Conservation (phyloP, 768 basidiomycete genomes). For the Suillus discolor region DNA sequence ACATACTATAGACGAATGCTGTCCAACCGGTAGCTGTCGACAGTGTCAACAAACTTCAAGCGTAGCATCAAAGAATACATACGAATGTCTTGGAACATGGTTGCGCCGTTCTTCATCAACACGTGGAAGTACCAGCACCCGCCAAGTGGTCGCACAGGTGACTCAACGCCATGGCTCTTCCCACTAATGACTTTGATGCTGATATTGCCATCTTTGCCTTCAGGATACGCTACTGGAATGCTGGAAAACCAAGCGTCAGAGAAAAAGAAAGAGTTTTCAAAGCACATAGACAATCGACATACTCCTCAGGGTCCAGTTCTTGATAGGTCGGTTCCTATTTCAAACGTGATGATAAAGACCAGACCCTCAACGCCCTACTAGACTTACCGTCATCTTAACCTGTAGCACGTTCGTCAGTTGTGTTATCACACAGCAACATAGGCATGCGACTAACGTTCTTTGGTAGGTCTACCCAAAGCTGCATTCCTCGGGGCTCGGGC, state of each 20-base stretch:
- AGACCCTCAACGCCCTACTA: not conserved
- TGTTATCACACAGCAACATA: constrained; percentile 8
- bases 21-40: constrained; percentile 82
- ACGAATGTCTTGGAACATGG: constrained; percentile 85
- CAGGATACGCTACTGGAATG: constrained; percentile 74
- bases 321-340: constrained; percentile 78
- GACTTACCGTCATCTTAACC: constrained; percentile 74
- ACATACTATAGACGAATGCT: constrained; percentile 79
- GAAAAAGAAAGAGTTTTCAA: not conserved
- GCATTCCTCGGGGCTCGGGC: constrained; percentile 80
- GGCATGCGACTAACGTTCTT: constrained; percentile 48
- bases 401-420: constrained; percentile 36
- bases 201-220: constrained; percentile 65
- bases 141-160: constrained; percentile 87
- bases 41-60: not conserved
- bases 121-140: constrained; percentile 95
- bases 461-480: constrained; percentile 86
- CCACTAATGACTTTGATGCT: constrained; percentile 88
- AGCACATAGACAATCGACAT: constrained; percentile 20
- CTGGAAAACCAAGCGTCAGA: constrained; percentile 35
- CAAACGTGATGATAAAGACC: constrained; percentile 9
- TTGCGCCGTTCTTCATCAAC: constrained; percentile 58
- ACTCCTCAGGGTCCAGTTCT: constrained; percentile 71
- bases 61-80: constrained; percentile 27
- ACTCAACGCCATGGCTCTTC: constrained; percentile 81